Percentiles rank a stretch among this genome's conserved stretches.
phyloP scores from a whole-genome alignment of 2,329 filamentous ascomycete genomes.

The Claviceps arundinis region DNA sequence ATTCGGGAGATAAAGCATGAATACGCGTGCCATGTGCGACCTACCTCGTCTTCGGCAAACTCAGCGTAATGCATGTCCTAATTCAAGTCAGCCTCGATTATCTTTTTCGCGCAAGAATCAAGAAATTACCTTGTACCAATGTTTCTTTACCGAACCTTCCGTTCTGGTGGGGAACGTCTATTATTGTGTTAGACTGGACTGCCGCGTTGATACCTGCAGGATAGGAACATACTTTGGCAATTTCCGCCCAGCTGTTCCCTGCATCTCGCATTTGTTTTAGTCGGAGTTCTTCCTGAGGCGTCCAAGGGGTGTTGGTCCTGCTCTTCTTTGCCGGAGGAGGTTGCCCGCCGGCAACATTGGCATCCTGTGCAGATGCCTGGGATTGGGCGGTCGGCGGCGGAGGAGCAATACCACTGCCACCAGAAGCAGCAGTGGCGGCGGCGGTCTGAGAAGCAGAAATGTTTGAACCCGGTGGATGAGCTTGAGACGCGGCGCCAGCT shows the following conservation, averaged over 20 bases:
- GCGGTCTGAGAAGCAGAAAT: conserved; percentile 17
- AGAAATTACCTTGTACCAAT: conserved; percentile 83
- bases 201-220: not conserved
- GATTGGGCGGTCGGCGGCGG: conserved; percentile 14
- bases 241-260: conserved; percentile 93
- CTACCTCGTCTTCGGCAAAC: conserved; percentile 91
- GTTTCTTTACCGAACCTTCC: conserved; percentile 97
- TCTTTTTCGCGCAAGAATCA: not conserved
- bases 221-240: conserved; percentile 73
- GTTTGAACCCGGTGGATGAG: conserved; percentile 17
- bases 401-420: conserved; percentile 2
- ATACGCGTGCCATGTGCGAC: not conserved
- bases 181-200: not conserved
- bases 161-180: conserved; percentile 86
- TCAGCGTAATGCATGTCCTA: conserved; percentile 99
- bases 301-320: conserved; percentile 98
- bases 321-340: conserved; percentile 72
- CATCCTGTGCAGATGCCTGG: conserved; percentile 18
- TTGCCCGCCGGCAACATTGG: conserved; percentile 14
- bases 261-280: conserved; percentile 90
- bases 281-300: conserved; percentile 79
- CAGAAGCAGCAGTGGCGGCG: not conserved
- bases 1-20: not conserved
- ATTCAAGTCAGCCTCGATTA: not conserved
- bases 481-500: conserved; percentile 18